phyloP scores from a whole-genome alignment of 805 yeast species.

The Suhomyces sp. region DNA sequence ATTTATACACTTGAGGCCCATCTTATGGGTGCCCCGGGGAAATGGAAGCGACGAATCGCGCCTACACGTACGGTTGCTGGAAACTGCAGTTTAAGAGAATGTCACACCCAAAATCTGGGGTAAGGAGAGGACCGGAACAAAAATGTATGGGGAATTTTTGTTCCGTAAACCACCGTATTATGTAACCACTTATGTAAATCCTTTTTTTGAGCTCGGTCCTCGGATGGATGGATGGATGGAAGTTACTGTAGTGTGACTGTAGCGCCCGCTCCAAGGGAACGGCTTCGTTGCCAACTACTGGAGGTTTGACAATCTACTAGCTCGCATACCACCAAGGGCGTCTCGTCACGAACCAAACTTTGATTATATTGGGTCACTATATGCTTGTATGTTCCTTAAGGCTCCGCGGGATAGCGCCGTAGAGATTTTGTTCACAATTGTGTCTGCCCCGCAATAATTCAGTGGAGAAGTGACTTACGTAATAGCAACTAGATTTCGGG shows the following conservation, averaged over 20 bases:
- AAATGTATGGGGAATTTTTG: background rate
- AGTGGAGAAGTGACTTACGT: background rate
- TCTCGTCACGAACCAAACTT: background rate
- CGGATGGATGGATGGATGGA: constrained; percentile 3
- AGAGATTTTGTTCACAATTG: background rate
- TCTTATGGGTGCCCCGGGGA: constrained; percentile 5
- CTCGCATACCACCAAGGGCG: background rate
- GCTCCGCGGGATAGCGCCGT: background rate
- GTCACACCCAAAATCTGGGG: constrained; percentile 20
- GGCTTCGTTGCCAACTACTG: background rate
- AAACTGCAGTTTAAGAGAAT: background rate
- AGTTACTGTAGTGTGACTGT: constrained; percentile 3
- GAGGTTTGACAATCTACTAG: background rate
- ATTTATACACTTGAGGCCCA: background rate
- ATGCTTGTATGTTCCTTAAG: background rate
- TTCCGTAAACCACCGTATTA: constrained; percentile 9
- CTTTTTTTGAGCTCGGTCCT: background rate
- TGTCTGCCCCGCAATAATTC: background rate
- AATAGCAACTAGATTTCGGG: background rate
- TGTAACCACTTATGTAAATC: constrained; percentile 6
- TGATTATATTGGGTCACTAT: background rate
- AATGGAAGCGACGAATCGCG: constrained; percentile 2
- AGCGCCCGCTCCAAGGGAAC: background rate
- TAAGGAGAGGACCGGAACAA: constrained; percentile 16
- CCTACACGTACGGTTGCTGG: background rate